Percentiles rank a stretch among this genome's conserved stretches.
Conservation (phyloP, 768 basidiomycete species). For the Cubamyces lactineus region DNA sequence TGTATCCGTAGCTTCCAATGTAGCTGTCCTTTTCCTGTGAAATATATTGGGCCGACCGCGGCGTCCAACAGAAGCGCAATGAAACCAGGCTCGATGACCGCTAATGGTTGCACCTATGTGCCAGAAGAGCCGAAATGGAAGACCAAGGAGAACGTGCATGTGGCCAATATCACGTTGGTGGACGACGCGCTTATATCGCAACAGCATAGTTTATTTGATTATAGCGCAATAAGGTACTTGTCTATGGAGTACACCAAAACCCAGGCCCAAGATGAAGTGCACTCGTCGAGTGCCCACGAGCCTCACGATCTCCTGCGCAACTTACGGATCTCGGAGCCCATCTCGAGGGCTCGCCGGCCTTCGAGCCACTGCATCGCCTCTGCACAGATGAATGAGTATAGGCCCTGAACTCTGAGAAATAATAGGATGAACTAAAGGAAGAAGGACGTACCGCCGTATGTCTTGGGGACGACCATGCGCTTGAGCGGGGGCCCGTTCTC, state of each 20-base stretch:
- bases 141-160: neutral
- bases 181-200: no score
- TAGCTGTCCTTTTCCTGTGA: neutral
- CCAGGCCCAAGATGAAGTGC: neutral
- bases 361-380: constrained; percentile 89
- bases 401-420: constrained; percentile 25
- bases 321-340: constrained; percentile 67
- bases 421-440: constrained; percentile 14
- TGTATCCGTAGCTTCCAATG: neutral
- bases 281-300: neutral
- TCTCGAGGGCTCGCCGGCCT: constrained; percentile 69
- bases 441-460: constrained; percentile 61
- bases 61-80: no score
- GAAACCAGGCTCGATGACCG: no score
- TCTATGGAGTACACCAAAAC: neutral
- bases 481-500: constrained; percentile 41
- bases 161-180: no score
- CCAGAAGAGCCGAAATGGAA: neutral
- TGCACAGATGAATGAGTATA: constrained; percentile 36
- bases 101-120: no score
- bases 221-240: neutral
- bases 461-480: constrained; percentile 64
- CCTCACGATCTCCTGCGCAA: constrained; percentile 24
- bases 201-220: neutral
- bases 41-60: no score